Base-by-base conservation (phyloP, 164 flowering plant genomes). In the Platanus orientalis region DNA sequence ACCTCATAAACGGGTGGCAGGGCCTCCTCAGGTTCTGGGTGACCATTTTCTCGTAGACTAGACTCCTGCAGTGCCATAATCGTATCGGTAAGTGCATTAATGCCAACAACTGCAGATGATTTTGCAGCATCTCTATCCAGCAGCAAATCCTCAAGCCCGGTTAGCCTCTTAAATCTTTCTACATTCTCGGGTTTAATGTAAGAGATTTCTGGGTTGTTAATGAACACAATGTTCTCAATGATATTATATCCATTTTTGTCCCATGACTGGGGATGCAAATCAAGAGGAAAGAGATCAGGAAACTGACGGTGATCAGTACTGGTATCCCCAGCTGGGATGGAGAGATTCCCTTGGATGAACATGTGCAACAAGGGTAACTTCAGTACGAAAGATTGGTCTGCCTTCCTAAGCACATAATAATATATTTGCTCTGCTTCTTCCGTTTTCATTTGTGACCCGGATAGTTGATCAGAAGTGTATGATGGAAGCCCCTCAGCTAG, bases 131-230 rank as follows among this genome's bases (percentile, higher is more conserved):
- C 78, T 63, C 55, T 59, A 34, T 76, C 78, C 63, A 75, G 27
- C 58, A 39, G 23, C 26, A 82, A 60, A 53, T 69, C 57, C 51
- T 72, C 61, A 24, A 77, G 59, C 62, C 77, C 68, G 25, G 84
- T 71, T 30, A 81, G 72, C 70, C 78, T 75, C 72, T 76, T 83
- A 52, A 82, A 86, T 70, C 79, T 78, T 58, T 72, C 75, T n/a
- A 82, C 30, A 55, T 73, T 76, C 23, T 66, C 78, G 26, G 64
- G 73, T 25, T 63, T 65, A 5, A 81, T 66, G 71, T 66, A 75
- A 57, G 21, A 49, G 4, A 40, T 55, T 14, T 75, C 80, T 9
- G 87, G 85, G 36, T 80, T 64, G 42, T 68, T 70, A 51, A 83
- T 74, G 49, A 78, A 80, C 7, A 70, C 63, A 66, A 85, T 72